phyloP scores from a whole-genome alignment of 208 protist genomes.

The Phytomonas francai region DNA sequence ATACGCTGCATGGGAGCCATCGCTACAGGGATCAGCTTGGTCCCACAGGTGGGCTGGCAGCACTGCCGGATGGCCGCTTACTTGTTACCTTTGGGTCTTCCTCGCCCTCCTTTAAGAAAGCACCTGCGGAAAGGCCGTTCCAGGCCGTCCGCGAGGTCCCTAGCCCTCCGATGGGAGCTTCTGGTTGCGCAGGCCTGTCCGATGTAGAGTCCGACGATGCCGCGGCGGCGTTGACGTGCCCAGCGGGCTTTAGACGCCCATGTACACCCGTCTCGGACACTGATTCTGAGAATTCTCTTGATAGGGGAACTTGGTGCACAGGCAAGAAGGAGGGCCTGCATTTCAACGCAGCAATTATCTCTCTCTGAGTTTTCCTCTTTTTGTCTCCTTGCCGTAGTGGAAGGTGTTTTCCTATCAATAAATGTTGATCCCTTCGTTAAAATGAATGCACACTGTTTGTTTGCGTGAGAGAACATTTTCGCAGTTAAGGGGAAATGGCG shows the following conservation, averaged over 20 bases:
- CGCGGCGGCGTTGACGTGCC: neutral
- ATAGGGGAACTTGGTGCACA: neutral
- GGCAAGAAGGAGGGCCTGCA: neutral
- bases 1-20: neutral
- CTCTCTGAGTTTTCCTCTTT: neutral
- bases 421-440: neutral
- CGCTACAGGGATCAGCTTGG: slow-evolving; percentile 4
- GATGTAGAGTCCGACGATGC: neutral
- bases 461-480: neutral
- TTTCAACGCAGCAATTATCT: neutral
- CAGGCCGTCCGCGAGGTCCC: neutral
- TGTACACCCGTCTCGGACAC: neutral
- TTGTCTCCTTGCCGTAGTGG: neutral
- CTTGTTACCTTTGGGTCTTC: neutral
- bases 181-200: neutral
- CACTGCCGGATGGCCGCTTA: neutral
- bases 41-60: slow-evolving; percentile 2
- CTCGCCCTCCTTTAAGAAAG: neutral
- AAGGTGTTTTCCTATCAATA: neutral
- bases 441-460: neutral
- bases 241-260: neutral
- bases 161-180: neutral
- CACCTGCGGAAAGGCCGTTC: neutral
- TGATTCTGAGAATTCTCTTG: neutral
- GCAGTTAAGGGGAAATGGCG: neutral